Percentiles rank a stretch among this genome's conserved stretches.
phyloP scores from a whole-genome alignment of 768 basidiomycete species.

The Cystoderma amianthinum region DNA sequence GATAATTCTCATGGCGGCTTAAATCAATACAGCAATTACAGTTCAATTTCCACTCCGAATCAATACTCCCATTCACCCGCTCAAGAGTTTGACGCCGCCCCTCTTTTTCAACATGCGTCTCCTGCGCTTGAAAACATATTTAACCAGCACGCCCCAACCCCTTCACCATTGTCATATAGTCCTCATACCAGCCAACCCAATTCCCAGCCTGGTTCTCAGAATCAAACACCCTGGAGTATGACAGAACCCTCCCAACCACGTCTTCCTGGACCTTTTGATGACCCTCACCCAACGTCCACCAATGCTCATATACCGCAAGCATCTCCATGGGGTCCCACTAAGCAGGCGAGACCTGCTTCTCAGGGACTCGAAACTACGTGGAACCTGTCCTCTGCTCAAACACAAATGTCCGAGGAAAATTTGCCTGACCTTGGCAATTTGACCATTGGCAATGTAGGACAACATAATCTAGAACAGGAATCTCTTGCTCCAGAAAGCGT shows the following conservation, averaged over 20 bases:
- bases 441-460: not conserved
- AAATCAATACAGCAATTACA: constrained; percentile 26
- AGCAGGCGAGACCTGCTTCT: constrained; percentile 14
- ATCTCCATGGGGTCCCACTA: constrained; percentile 30
- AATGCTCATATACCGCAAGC: constrained; percentile 13
- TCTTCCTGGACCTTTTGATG: constrained; percentile 36
- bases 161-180: constrained; percentile 1
- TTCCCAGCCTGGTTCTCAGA: not conserved
- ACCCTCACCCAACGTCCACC: constrained; percentile 29
- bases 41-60: constrained; percentile 15
- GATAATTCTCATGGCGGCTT: too few species aligned
- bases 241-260: constrained; percentile 16
- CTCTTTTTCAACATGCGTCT: not conserved
- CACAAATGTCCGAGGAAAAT: constrained; percentile 40
- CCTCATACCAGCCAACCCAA: not conserved
- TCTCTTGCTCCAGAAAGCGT: not conserved
- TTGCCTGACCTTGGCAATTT: constrained; percentile 4
- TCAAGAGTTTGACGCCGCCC: not conserved
- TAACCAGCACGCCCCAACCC: not conserved
- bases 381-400: not conserved
- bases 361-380: constrained; percentile 33
- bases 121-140: not conserved
- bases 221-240: constrained; percentile 29
- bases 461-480: not conserved
- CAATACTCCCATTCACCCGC: not conserved